Conservation (phyloP, 1,284 basidiomycete genomes). For the Meripilus lineatus region DNA sequence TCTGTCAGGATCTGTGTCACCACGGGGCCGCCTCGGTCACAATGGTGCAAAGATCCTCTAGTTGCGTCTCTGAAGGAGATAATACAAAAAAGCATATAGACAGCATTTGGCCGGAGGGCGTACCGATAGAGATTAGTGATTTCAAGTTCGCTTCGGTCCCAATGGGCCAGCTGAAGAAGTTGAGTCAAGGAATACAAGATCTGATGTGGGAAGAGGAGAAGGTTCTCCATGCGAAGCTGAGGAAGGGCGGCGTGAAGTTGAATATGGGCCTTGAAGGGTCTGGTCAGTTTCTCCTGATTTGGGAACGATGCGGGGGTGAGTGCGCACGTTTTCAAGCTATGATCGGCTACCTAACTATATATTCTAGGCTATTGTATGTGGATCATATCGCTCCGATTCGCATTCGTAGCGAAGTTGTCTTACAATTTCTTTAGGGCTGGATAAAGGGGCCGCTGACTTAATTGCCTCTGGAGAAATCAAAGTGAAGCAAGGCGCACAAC, state of each 20-base stretch:
- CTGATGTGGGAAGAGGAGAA: conserved; percentile 26
- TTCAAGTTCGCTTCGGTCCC: conserved; percentile 38
- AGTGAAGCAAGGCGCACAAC: conserved; percentile 57
- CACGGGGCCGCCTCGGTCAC: conserved; percentile 30
- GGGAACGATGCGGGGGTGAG: conserved; percentile 32
- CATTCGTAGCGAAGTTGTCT: too few relatives aligned
- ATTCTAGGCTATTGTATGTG: too few relatives aligned
- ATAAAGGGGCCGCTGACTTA: conserved; percentile 39
- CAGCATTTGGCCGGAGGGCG: conserved; percentile 33
- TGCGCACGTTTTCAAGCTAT: too few relatives aligned
- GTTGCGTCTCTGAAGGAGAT: conserved; percentile 22
- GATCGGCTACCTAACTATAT: too few relatives aligned
- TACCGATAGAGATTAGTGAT: conserved; percentile 40
- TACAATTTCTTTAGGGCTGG: conserved; percentile 23
- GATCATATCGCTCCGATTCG: too few relatives aligned
- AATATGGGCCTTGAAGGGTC: conserved; percentile 50
- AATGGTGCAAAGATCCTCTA: conserved; percentile 28
- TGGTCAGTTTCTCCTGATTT: conserved; percentile 40
- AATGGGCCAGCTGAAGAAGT: conserved; percentile 30
- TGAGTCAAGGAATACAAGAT: conserved; percentile 17
- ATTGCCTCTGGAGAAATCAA: conserved; percentile 69
- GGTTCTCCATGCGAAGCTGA: conserved; percentile 51
- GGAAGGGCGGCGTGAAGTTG: conserved; percentile 53
- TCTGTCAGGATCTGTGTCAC: conserved; percentile 39
- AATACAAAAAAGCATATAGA: conserved; percentile 22